Evolutionary conservation across 345 rosid species (phyloP).

Genomic region (Noccaea bulbosa): DNA sequence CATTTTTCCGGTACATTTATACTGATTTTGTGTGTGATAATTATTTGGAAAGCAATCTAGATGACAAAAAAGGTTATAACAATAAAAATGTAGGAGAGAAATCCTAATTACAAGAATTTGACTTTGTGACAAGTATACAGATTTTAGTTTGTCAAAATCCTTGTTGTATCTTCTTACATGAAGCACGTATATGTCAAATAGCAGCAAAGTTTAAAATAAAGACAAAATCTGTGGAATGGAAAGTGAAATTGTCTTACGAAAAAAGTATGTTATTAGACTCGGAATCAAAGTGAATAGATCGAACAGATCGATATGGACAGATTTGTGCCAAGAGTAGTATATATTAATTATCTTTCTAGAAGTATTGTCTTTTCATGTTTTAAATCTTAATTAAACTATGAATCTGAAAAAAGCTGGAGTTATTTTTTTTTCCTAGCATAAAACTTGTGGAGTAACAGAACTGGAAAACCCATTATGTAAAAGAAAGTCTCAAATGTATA

Average conservation of each 20-base stretch:
- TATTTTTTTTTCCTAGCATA: not conserved
- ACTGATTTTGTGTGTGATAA: not conserved
- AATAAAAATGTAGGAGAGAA: not conserved
- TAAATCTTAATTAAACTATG: too few relatives aligned
- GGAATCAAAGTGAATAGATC: not conserved
- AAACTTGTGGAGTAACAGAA: not conserved
- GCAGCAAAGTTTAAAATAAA: too few relatives aligned
- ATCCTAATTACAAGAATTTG: not conserved
- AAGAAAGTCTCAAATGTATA: slow-evolving; percentile 12
- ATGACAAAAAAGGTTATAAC: not conserved
- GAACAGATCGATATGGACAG: not conserved
- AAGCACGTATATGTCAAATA: not conserved
- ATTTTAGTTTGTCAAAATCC: not conserved
- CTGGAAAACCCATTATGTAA: not conserved
- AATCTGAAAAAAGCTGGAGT: too few relatives aligned
- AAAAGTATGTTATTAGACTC: not conserved
- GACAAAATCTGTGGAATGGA: not conserved
- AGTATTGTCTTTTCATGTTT: too few relatives aligned
- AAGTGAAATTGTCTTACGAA: not conserved
- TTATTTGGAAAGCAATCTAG: slow-evolving; percentile 6
- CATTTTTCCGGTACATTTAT: not conserved
- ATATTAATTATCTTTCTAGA: not conserved
- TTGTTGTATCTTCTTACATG: not conserved
- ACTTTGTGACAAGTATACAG: not conserved
- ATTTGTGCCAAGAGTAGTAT: not conserved